Percentiles rank a stretch among this genome's conserved stretches.
These are phyloP conservation scores for Fusarium sp. DNA, from an alignment of 2,329 filamentous ascomycete species.

Conservation along the genomic window DNA sequence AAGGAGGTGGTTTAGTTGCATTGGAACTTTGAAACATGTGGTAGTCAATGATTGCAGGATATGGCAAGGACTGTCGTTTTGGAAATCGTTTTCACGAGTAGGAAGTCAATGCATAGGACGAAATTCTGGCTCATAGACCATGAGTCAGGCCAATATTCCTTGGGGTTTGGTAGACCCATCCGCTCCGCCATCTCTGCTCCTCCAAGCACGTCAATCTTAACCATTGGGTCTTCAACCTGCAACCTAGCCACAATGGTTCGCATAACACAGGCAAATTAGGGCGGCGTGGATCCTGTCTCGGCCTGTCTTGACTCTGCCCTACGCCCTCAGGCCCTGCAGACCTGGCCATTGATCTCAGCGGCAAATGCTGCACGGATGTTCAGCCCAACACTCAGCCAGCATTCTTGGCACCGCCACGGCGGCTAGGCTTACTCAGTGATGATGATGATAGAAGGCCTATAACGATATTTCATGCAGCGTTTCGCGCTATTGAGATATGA, in stretches of 20 bases:
- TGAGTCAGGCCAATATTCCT: neutral
- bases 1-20: neutral
- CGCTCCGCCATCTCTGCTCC: neutral
- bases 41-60: neutral
- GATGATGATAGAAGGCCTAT: neutral
- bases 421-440: neutral
- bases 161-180: neutral
- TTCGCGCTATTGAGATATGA: neutral
- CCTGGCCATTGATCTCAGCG: neutral
- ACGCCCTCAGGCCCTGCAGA: neutral
- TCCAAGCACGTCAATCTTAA: neutral
- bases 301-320: neutral
- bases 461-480: neutral
- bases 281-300: neutral
- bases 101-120: neutral
- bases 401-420: neutral
- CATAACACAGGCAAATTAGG: neutral
- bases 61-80: neutral
- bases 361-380: neutral
- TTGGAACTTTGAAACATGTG: neutral
- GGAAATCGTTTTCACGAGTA: neutral
- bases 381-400: neutral
- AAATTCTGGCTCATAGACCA: neutral
- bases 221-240: neutral
- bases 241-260: neutral